Evolutionary conservation across 345 rosid genomes (phyloP), one percentile per base, ranked within the genome.

Genomic region (Populus alba): DNA sequence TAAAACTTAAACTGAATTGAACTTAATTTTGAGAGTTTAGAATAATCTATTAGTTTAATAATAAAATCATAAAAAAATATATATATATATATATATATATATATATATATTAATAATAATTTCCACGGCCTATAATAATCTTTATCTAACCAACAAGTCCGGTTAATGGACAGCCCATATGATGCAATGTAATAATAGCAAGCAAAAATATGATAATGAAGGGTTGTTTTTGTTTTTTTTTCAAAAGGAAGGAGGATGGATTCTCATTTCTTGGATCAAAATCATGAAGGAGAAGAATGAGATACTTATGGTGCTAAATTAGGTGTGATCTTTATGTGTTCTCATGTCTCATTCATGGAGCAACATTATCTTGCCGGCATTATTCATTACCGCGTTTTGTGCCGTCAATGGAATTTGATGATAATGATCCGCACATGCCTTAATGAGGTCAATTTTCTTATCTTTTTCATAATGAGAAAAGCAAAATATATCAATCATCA

Each of bases 401-500:
- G 80, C 80, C 70, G 1, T 41, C 5, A 62, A 59, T 77, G 75
- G 35, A 39, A 35, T 27, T 71, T 76, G 59, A 27, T 45, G 75
- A 77, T 31, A 37, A 71, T 13, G 51, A 12, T 7, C 23, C 59
- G 57, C 13, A 20, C 35, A 43, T 43, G 71, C 23, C 2, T 29
- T 4, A 9, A 0, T 72, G 35, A 35, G 45, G 29, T 72, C 33
- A 53, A 33, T 51, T 51, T 70, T 43, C 3, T 15, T 41, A 7
- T 9, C 15, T 7, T 25, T 47, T 8, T 23, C 25, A 18, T 13
- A 25, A 5, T 1, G 35, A 1, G 13, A 25, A 25, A 62, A 25
- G 5, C n/a, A 61, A 61, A 5, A 61, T 10, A 61, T 39, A 39
- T 39, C 43, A 8, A 39, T 39, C 12, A 39, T 39, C 43, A 39